Conservation (phyloP, 73 alveolate species). For the Effrenium voratum region DNA sequence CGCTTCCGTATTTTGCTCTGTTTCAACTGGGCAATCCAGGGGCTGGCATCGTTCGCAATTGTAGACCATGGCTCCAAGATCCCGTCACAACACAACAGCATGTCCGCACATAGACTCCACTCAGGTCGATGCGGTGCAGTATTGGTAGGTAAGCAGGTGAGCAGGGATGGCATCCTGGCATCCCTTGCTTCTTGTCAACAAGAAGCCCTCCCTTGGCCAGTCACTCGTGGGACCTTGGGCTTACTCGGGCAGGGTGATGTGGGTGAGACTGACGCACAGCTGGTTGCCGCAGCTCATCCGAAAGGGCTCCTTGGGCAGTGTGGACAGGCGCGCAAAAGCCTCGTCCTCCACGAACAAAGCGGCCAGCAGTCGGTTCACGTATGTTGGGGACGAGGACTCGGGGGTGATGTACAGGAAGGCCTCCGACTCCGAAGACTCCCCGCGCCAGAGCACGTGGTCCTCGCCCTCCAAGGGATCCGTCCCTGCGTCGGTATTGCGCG, state of each 20-base stretch:
- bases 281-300: conserved; percentile 75
- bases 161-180: too few species aligned
- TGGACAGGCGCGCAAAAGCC: conserved; percentile 60
- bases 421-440: conserved; percentile 35
- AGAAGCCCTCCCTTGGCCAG: too few species aligned
- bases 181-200: too few species aligned
- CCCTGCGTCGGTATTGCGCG: conserved; percentile 15
- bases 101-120: too few species aligned
- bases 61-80: too few species aligned
- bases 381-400: conserved; percentile 34
- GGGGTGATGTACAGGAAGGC: not conserved
- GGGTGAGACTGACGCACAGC: conserved; percentile 33
- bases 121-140: not conserved
- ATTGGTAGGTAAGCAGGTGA: not conserved
- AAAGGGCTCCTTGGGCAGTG: conserved; percentile 70
- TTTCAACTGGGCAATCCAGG: too few species aligned
- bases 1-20: too few species aligned
- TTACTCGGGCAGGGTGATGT: conserved; percentile 28
- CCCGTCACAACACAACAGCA: too few species aligned
- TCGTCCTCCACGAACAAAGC: conserved; percentile 65
- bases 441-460: conserved; percentile 68
- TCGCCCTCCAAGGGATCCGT: conserved; percentile 34
- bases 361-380: conserved; percentile 69
- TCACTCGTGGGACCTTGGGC: not conserved
- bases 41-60: too few species aligned